A percentile compares a stretch with the other conserved stretches of the same genome.
phyloP scores from a whole-genome alignment of 768 basidiomycete species.

The Royoungia palumana region DNA sequence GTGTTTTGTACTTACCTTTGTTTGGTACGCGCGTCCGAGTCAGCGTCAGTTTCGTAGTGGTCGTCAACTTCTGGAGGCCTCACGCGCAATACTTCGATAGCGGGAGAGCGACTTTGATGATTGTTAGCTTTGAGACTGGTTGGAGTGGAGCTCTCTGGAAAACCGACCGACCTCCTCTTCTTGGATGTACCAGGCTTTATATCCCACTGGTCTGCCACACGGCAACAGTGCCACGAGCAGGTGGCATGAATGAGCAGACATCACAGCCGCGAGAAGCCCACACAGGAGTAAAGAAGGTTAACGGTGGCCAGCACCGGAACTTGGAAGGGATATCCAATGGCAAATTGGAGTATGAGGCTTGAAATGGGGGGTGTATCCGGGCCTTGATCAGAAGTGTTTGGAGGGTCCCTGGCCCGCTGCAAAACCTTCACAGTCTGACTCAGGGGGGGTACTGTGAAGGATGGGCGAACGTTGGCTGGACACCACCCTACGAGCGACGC shows the following conservation, averaged over 20 bases:
- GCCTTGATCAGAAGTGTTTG: not conserved
- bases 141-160: conserved; percentile 10
- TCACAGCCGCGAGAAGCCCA: conserved; percentile 26
- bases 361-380: not conserved
- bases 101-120: not conserved
- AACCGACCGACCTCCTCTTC: not conserved
- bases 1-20: conserved; percentile 1
- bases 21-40: too few species aligned
- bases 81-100: not conserved
- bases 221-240: conserved; percentile 26
- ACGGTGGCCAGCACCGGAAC: conserved; percentile 1
- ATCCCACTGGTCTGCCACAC: conserved; percentile 26
- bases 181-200: conserved; percentile 11
- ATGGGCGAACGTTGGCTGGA: not conserved
- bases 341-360: conserved; percentile 1
- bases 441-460: not conserved
- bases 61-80: not conserved
- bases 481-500: not conserved
- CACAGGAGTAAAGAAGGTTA: conserved; percentile 13
- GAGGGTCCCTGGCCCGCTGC: conserved; percentile 1
- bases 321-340: conserved; percentile 9
- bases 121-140: conserved; percentile 8
- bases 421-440: not conserved
- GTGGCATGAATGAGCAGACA: conserved; percentile 17
- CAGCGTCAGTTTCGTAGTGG: not conserved